Evolutionary conservation across 2,329 filamentous ascomycete genomes (phyloP).

Genomic region (Rhynchosporium secalis): DNA sequence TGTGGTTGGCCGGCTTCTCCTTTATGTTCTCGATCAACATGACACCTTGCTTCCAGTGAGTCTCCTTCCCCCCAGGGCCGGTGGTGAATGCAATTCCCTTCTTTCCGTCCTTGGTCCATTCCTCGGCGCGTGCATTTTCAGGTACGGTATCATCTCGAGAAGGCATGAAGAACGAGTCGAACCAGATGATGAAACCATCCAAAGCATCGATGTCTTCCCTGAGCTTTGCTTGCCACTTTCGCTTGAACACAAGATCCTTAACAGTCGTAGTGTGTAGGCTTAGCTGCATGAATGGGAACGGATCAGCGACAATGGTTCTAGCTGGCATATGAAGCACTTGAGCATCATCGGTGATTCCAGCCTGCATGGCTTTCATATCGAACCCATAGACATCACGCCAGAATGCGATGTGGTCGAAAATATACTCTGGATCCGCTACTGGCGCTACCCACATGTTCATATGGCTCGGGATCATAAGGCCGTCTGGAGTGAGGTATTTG

Average conservation of each 20-base stretch:
- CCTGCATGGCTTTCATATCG: slow-evolving; percentile 88
- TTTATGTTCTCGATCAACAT: slow-evolving; percentile 62
- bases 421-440: slow-evolving; percentile 73
- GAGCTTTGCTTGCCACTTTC: slow-evolving; percentile 63
- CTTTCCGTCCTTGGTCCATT: slow-evolving; percentile 57
- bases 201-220: slow-evolving; percentile 63
- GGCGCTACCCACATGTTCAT: slow-evolving; percentile 82
- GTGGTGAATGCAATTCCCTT: slow-evolving; percentile 84
- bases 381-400: slow-evolving; percentile 96
- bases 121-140: slow-evolving; percentile 57
- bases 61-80: slow-evolving; percentile 71
- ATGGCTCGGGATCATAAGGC: slow-evolving; percentile 84
- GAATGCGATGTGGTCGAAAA: slow-evolving; percentile 76
- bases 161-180: slow-evolving; percentile 87
- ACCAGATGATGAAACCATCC: slow-evolving; percentile 92
- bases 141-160: slow-evolving; percentile 51
- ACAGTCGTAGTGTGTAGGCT: slow-evolving; percentile 72
- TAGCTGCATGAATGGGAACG: slow-evolving; percentile 70
- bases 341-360: slow-evolving; percentile 78
- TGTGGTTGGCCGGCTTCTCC: slow-evolving; percentile 48
- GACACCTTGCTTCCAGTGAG: slow-evolving; percentile 89
- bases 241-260: slow-evolving; percentile 74
- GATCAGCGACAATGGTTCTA: slow-evolving; percentile 57
- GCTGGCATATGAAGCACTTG: slow-evolving; percentile 71
- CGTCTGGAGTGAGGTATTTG: slow-evolving; percentile 76